phyloP scores from a whole-genome alignment of 768 basidiomycete species.

The Myochromella boudieri region DNA sequence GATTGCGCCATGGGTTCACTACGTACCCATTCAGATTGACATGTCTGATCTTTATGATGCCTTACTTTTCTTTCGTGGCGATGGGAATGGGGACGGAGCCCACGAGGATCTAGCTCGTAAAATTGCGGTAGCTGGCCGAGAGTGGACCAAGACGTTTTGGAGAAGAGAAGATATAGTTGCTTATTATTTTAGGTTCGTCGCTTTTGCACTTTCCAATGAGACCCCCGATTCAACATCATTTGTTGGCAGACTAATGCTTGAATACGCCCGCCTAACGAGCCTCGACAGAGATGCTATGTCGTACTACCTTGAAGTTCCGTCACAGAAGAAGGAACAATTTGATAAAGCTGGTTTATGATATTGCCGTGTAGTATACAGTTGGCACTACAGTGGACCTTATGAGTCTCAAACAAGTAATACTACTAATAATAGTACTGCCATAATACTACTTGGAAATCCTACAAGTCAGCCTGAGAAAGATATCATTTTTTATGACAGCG shows the following conservation, averaged over 20 bases:
- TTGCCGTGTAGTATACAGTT: too few species aligned
- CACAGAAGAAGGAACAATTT: too few species aligned
- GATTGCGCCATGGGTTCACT: slow-evolving; percentile 69
- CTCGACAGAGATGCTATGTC: too few species aligned
- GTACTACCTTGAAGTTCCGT: too few species aligned
- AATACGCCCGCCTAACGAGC: slow-evolving; percentile 54
- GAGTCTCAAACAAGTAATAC: too few species aligned
- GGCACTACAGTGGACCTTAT: too few species aligned
- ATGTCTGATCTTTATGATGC: slow-evolving; percentile 68
- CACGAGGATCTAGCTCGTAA: slow-evolving; percentile 59
- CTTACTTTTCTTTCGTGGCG: slow-evolving; percentile 70
- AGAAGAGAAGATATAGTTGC: slow-evolving; percentile 58
- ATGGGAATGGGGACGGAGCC: slow-evolving; percentile 45
- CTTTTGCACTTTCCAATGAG: not conserved
- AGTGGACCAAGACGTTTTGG: slow-evolving; percentile 62
- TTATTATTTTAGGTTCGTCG: slow-evolving; percentile 52
- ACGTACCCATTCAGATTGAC: slow-evolving; percentile 64
- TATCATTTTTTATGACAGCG: too few species aligned
- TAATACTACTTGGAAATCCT: too few species aligned
- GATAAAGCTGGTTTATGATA: too few species aligned
- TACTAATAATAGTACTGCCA: too few species aligned
- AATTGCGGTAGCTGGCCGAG: slow-evolving; percentile 55
- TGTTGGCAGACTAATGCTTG: slow-evolving; percentile 44
- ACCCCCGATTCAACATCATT: not conserved
- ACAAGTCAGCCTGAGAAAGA: too few species aligned